phyloP scores from a whole-genome alignment of 2,329 filamentous ascomycete species.

The Aspergillus alliaceus region DNA sequence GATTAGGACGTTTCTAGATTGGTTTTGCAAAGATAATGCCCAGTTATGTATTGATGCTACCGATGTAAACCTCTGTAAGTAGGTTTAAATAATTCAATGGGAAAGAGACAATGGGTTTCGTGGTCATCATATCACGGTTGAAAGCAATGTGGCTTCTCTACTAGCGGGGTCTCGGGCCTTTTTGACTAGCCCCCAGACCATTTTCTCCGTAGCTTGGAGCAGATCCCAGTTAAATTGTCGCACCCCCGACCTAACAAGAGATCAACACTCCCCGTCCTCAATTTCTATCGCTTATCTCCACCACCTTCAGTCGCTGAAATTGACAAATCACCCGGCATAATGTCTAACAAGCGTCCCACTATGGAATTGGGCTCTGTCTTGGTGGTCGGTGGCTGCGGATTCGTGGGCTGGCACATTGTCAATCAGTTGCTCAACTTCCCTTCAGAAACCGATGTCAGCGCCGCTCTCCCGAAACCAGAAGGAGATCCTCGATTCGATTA shows the following conservation, averaged over 20 bases:
- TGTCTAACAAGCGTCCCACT: constrained; percentile 32
- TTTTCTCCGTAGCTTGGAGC: neutral
- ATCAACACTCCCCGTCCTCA: neutral
- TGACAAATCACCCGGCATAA: constrained; percentile 12
- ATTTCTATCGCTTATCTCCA: constrained; percentile 8
- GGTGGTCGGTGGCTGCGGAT: constrained; percentile 80
- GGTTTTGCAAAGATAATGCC: neutral
- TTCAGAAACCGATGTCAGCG: constrained; percentile 43
- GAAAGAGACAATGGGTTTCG: neutral
- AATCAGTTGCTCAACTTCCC: constrained; percentile 67
- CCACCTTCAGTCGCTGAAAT: neutral
- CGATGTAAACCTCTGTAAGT: neutral
- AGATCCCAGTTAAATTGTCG: constrained; percentile 4
- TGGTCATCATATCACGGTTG: too few relatives aligned
- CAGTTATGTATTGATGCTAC: neutral
- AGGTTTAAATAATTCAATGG: neutral
- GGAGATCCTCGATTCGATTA: constrained; percentile 38
- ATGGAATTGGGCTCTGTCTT: constrained; percentile 66
- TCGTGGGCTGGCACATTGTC: constrained; percentile 80
- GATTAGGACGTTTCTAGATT: neutral
- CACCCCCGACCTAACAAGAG: neutral
- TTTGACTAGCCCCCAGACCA: neutral
- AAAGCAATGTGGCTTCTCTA: constrained; percentile 1
- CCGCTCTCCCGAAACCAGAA: constrained; percentile 35
- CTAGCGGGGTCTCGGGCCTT: constrained; percentile 1